These are phyloP conservation scores for Umbelopsis sp. DNA, from an alignment of 192 early-diverging fungal species.

Conservation along the genomic window DNA sequence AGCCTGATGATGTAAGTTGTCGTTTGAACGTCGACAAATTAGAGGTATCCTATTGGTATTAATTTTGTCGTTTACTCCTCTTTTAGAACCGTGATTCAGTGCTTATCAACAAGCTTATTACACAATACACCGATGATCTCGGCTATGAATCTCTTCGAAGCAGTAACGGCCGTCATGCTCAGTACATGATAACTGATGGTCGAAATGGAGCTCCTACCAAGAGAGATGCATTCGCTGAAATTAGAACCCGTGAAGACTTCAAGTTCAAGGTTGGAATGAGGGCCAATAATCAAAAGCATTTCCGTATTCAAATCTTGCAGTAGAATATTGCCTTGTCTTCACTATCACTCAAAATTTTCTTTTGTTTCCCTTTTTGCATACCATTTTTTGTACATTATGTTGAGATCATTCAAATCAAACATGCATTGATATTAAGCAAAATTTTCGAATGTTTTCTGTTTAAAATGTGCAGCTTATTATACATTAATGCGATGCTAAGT, in stretches of 20 bases:
- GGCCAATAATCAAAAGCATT: constrained; percentile 87
- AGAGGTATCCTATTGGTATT: constrained; percentile 8
- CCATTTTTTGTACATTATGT: constrained; percentile 21
- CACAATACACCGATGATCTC: constrained; percentile 63
- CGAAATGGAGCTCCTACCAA: constrained; percentile 25
- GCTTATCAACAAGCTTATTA: constrained; percentile 77
- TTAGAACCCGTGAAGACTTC: constrained; percentile 63
- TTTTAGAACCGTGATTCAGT: constrained; percentile 67
- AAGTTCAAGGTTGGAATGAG: constrained; percentile 68
- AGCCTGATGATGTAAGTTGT: constrained; percentile 56
- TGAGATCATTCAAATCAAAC: constrained; percentile 5
- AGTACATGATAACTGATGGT: constrained; percentile 38
- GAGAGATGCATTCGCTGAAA: constrained; percentile 59
- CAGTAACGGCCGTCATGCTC: neutral
- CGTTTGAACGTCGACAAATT: neutral
- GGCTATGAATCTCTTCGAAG: constrained; percentile 43
- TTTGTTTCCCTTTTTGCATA: constrained; percentile 11
- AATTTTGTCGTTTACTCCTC: neutral
- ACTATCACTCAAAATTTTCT: neutral
- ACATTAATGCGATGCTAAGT: neutral
- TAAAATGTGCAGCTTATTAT: constrained; percentile 12
- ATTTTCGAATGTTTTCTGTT: neutral
- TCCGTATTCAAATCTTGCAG: constrained; percentile 80
- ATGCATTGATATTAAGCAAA: neutral
- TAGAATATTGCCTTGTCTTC: neutral